Conservation (phyloP, 1,139 yeast species). For the Eremothecium cymbalariae region DNA sequence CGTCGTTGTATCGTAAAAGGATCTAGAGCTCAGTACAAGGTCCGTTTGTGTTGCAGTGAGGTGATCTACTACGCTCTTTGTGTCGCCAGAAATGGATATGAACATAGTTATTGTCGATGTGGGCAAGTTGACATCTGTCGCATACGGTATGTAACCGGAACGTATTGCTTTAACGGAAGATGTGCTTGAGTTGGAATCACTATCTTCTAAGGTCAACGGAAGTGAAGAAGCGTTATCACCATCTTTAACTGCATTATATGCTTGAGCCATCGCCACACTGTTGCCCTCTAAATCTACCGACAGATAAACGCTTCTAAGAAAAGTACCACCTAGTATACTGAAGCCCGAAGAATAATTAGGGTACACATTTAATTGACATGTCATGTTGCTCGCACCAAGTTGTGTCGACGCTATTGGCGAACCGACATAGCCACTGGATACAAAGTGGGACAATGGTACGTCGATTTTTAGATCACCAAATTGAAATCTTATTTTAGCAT, state of each 20-base stretch:
- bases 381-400: constrained; percentile 38
- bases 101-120: constrained; percentile 32
- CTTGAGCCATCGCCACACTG: constrained; percentile 50
- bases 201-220: constrained; percentile 1
- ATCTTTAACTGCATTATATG: constrained; percentile 20
- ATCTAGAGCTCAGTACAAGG: constrained; percentile 24
- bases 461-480: constrained; percentile 47
- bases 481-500: constrained; percentile 48
- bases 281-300: constrained; percentile 61
- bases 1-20: constrained; percentile 27
- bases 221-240: constrained; percentile 2
- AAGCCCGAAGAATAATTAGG: constrained; percentile 48
- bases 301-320: constrained; percentile 47
- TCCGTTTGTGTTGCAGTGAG: too few relatives aligned
- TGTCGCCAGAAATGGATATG: constrained; percentile 15
- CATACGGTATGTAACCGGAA: constrained; percentile 45
- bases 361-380: constrained; percentile 51
- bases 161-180: constrained; percentile 29
- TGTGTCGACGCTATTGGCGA: constrained; percentile 40
- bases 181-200: constrained; percentile 7
- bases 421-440: too few relatives aligned
- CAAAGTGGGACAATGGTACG: constrained; percentile 47
- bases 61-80: constrained; percentile 19
- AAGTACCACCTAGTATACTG: constrained; percentile 53
- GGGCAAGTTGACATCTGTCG: constrained; percentile 32